Evolutionary conservation across 371 early-diverging fungal species (phyloP), one percentile per base, ranked within the genome.

Genomic region (Actinomortierella wolfii): DNA sequence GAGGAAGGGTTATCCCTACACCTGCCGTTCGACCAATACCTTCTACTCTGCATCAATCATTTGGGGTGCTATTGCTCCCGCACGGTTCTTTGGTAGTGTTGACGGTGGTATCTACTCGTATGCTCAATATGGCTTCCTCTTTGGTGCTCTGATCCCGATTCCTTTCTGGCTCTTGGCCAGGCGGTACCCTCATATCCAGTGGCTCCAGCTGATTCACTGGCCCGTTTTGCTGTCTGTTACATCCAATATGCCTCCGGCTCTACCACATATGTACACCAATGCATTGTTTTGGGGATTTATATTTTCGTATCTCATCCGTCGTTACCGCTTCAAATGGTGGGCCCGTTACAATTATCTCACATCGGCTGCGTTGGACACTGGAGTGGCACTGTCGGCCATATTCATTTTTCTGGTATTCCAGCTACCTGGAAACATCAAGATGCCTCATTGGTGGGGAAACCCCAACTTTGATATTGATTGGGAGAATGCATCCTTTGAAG

Each of bases 51-150:
- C 34, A 4, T 34, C 34, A 11, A 11, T 34, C 34, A 34, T 34
- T 11, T 34, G 88, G 92, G 92, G 91, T n/a, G 82, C 87, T 14
- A 81, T 92, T 86, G 90, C 89, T 46, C 92, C 93, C 14, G 67
- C 63, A 4, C 81, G 78, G n/a, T 83, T 89, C 82, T 92, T 91
- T 63, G 91, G 88, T 20, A 29, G 54, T 28, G 75, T 57, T 17
- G 65, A 64, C 46, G 51, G 54, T 11, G 84, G 64, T 3, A 21
- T 70, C 13, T 69, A 69, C 23, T 53, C 81, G 26, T 62, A 81
- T 2, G 56, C 82, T 2, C 64, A 83, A 21, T 85, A 78, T 67
- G 70, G 81, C 34, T 86, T 87, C 61, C 48, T 86, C 8, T 43
- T 80, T 28, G 89, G 89, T 13, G 69, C 81, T 13, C n/a, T 86